These are phyloP conservation scores for Fraxinus baroniana DNA, from an alignment of 305 asterid species.

Conservation along the genomic window DNA sequence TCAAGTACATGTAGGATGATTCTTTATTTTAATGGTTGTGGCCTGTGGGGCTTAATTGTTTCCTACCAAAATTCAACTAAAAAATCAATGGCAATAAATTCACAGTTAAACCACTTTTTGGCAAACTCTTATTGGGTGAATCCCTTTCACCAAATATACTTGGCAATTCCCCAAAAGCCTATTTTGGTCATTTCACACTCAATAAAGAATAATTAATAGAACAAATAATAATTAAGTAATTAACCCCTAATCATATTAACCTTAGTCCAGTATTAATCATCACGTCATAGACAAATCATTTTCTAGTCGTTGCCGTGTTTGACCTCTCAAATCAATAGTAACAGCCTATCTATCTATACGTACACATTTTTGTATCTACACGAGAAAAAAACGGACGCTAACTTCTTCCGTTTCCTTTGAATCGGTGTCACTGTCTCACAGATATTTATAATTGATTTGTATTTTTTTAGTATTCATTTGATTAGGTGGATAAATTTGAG, in stretches of 20 bases:
- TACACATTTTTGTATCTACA: background rate
- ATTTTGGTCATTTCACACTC: background rate
- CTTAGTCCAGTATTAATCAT: slow-evolving; percentile 24
- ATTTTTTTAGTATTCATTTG: slow-evolving; percentile 7
- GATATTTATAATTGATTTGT: background rate
- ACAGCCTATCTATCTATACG: slow-evolving; percentile 4
- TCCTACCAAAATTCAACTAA: background rate
- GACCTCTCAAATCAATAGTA: slow-evolving; percentile 30
- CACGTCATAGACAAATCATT: slow-evolving; percentile 21
- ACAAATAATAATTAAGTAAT: background rate
- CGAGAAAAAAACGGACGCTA: background rate
- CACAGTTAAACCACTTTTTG: background rate
- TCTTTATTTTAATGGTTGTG: too few relatives aligned
- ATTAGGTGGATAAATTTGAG: background rate
- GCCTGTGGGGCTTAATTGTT: background rate
- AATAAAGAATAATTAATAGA: background rate
- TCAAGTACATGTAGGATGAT: too few relatives aligned
- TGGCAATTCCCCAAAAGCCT: background rate
- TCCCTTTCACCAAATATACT: background rate
- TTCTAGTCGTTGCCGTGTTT: slow-evolving; percentile 48
- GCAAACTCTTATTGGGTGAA: background rate
- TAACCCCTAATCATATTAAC: background rate
- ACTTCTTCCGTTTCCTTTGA: slow-evolving; percentile 13
- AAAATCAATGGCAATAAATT: background rate
- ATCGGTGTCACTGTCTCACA: background rate